phyloP scores from a whole-genome alignment of 768 basidiomycete genomes.

The Pulveroboletus ravenelii region DNA sequence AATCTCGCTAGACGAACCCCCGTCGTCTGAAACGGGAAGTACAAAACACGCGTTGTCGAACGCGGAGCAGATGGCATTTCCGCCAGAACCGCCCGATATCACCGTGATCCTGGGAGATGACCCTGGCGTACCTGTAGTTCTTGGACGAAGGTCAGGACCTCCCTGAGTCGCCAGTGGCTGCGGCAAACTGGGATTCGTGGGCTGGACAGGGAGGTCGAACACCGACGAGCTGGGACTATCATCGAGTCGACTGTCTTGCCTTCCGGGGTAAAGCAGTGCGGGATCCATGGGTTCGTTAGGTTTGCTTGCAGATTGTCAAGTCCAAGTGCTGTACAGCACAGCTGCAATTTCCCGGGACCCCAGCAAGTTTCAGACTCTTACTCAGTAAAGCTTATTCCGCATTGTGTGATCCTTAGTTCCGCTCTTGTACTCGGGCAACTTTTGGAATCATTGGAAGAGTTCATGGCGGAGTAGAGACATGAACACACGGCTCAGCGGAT shows the following conservation, averaged over 20 bases:
- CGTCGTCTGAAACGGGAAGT: constrained; percentile 92
- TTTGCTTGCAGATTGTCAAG: neutral
- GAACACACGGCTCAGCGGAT: neutral
- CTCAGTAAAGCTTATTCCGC: too few relatives aligned
- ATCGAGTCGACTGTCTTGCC: constrained; percentile 10
- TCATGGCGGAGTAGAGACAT: neutral
- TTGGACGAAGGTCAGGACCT: constrained; percentile 4
- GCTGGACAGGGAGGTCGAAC: constrained; percentile 65
- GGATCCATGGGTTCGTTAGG: constrained; percentile 11
- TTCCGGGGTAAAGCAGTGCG: constrained; percentile 8
- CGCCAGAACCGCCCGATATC: constrained; percentile 92
- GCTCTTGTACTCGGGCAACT: neutral
- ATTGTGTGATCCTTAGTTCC: too few relatives aligned
- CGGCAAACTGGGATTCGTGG: constrained; percentile 13
- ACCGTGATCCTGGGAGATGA: constrained; percentile 53
- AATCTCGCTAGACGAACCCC: constrained; percentile 92
- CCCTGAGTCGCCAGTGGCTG: constrained; percentile 18
- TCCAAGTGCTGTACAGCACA: neutral
- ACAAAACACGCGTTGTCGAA: constrained; percentile 78
- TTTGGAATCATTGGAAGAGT: neutral
- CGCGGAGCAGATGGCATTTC: constrained; percentile 85
- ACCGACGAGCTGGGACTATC: constrained; percentile 66
- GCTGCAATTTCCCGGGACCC: too few relatives aligned
- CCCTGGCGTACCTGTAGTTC: constrained; percentile 4
- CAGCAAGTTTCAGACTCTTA: too few relatives aligned